Percentiles rank a stretch among this genome's conserved stretches.
Conservation (phyloP, 1,284 basidiomycete species). For the Boletus sp. region DNA sequence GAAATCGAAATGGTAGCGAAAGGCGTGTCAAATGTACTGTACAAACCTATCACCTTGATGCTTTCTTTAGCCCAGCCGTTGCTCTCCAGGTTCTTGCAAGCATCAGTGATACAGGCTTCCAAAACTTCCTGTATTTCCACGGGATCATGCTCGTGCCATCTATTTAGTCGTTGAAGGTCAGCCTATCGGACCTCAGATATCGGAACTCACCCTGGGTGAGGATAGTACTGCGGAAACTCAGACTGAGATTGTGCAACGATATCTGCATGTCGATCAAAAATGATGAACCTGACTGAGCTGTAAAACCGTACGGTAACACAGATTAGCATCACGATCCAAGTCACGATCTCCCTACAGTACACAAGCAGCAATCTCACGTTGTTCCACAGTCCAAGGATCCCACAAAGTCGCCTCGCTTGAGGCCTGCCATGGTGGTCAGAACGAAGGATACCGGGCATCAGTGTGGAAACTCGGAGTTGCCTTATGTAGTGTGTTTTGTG, state of each 20-base stretch:
- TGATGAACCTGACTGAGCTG: conserved; percentile 91
- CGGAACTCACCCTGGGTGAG: conserved; percentile 69
- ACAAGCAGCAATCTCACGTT: conserved; percentile 55
- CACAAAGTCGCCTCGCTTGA: conserved; percentile 73
- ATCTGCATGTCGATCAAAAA: conserved; percentile 88
- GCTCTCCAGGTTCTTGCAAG: conserved; percentile 70
- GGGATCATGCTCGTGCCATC: conserved; percentile 97
- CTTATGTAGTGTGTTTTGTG: conserved; percentile 10
- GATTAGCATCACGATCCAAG: conserved; percentile 3
- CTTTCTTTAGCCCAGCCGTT: conserved; percentile 74
- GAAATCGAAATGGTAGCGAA: not conserved
- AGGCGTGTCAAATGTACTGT: conserved; percentile 12
- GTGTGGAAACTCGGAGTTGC: conserved; percentile 9
- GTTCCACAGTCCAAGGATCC: conserved; percentile 91
- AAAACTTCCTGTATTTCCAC: conserved; percentile 79
- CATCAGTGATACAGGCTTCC: conserved; percentile 73
- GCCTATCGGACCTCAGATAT: not conserved
- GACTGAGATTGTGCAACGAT: conserved; percentile 85
- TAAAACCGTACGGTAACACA: not conserved
- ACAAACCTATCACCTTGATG: conserved; percentile 87
- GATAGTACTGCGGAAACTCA: conserved; percentile 91
- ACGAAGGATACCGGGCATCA: not conserved
- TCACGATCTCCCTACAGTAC: not conserved
- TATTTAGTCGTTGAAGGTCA: conserved; percentile 1
- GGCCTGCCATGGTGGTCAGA: conserved; percentile 32